Conservation (phyloP, 75 land plant genomes). For the Pseudotsuga menziesii region DNA sequence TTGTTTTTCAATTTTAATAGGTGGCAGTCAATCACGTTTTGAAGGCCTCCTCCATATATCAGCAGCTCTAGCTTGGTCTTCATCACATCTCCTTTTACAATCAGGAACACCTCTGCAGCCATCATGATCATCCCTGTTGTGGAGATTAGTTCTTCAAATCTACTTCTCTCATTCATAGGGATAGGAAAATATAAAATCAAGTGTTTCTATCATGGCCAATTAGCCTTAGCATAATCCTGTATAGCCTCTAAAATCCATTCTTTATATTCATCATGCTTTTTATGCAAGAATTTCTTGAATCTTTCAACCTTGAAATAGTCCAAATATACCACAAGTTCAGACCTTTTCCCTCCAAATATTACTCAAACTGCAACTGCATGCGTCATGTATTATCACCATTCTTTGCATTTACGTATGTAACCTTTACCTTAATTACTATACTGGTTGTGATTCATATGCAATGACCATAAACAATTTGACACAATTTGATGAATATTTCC, state of each 20-base stretch:
- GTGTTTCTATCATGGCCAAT: conserved; percentile 62
- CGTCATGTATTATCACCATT: conserved; percentile 36
- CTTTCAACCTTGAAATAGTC: conserved; percentile 25
- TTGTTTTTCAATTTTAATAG: too few species aligned
- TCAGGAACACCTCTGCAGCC: too few species aligned
- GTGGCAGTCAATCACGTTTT: too few species aligned
- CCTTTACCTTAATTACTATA: conserved; percentile 25
- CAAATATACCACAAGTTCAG: conserved; percentile 9
- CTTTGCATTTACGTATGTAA: conserved; percentile 11
- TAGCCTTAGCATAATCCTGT: conserved; percentile 44
- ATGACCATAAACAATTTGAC: conserved; percentile 25
- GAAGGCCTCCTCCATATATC: too few species aligned
- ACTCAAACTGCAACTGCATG: conserved; percentile 15
- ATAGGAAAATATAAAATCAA: too few species aligned
- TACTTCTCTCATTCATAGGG: too few species aligned
- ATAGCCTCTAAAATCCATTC: conserved; percentile 35
- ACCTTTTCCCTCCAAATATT: conserved; percentile 23
- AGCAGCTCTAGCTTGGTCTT: too few species aligned
- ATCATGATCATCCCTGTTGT: too few species aligned
- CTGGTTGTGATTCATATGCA: conserved; percentile 42
- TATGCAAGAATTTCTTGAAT: conserved; percentile 14
- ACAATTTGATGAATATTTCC: conserved; percentile 39
- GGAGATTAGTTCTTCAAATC: too few species aligned
- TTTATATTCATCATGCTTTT: conserved; percentile 29
- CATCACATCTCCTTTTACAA: too few species aligned